Evolutionary conservation across 2,329 filamentous ascomycete genomes (phyloP).

Genomic region (Westerdykella ornata): DNA sequence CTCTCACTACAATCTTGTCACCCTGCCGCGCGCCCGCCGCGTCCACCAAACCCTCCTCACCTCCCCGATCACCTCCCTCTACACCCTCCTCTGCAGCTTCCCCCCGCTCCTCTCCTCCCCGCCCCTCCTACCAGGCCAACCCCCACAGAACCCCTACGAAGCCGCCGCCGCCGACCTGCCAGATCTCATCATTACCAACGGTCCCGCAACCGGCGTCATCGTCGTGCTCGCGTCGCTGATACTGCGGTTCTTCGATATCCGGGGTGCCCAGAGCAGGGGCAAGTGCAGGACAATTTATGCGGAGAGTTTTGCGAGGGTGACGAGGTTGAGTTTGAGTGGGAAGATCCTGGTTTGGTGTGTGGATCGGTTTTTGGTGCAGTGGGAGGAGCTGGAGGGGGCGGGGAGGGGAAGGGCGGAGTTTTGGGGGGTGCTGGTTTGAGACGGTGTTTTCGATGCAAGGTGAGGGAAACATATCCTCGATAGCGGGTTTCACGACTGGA

Average conservation of each 20-base stretch:
- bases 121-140: slow-evolving; percentile 9
- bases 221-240: slow-evolving; percentile 55
- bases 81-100: slow-evolving; percentile 59
- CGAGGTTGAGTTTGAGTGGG: slow-evolving; percentile 75
- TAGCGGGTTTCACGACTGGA: background rate
- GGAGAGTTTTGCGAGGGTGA: slow-evolving; percentile 87
- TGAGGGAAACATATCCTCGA: too few relatives aligned
- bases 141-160: slow-evolving; percentile 12
- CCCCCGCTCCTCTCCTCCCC: slow-evolving; percentile 45
- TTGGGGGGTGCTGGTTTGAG: slow-evolving; percentile 37
- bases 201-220: slow-evolving; percentile 80
- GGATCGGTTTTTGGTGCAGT: slow-evolving; percentile 78
- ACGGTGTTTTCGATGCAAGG: background rate
- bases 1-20: slow-evolving; percentile 55
- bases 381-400: slow-evolving; percentile 53
- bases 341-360: slow-evolving; percentile 65
- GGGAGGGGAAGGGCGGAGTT: slow-evolving; percentile 40
- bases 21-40: slow-evolving; percentile 67
- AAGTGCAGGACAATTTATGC: slow-evolving; percentile 74
- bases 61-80: slow-evolving; percentile 61
- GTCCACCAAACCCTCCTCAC: slow-evolving; percentile 77
- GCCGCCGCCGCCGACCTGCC: slow-evolving; percentile 47
- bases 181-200: slow-evolving; percentile 76
- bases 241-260: slow-evolving; percentile 47
- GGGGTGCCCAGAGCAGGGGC: slow-evolving; percentile 36